Conservation (phyloP, 2,329 filamentous ascomycete genomes). For the Monilinia vaccinii-corymbosi region DNA sequence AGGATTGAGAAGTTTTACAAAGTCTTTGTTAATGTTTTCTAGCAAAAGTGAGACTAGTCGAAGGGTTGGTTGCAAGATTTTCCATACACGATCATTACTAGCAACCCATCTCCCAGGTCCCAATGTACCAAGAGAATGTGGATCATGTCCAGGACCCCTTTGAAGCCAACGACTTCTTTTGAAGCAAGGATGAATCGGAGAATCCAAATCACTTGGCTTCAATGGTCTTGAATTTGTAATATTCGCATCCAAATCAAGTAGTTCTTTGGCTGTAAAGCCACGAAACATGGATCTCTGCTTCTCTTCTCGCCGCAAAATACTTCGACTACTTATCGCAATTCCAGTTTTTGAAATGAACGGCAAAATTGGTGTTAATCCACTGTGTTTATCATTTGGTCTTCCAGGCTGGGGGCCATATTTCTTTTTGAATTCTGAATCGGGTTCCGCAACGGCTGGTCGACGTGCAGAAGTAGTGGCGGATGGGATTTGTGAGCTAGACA, state of each 20-base stretch:
- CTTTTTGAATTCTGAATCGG: background rate
- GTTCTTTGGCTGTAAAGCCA: background rate
- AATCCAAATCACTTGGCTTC: background rate
- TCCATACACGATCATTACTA: background rate
- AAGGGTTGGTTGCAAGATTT: background rate
- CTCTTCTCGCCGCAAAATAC: background rate
- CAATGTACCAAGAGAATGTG: background rate
- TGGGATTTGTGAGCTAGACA: background rate
- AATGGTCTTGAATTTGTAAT: background rate
- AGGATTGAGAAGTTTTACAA: background rate
- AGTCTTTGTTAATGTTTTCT: background rate
- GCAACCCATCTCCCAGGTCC: background rate
- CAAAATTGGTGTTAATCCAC: background rate
- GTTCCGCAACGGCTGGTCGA: background rate
- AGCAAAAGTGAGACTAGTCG: background rate
- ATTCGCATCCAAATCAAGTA: slow-evolving; percentile 3
- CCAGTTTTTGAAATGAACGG: background rate
- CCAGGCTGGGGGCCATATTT: background rate
- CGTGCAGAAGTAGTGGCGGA: background rate
- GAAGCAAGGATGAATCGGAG: background rate
- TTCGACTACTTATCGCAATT: background rate
- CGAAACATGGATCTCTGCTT: background rate
- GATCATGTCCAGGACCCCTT: background rate
- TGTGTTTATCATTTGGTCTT: background rate
- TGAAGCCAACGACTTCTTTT: background rate